Percentiles rank a stretch among this genome's conserved stretches.
These are phyloP conservation scores for Trichophyton benhamiae DNA, from an alignment of 2,329 filamentous ascomycete genomes.

Conservation along the genomic window DNA sequence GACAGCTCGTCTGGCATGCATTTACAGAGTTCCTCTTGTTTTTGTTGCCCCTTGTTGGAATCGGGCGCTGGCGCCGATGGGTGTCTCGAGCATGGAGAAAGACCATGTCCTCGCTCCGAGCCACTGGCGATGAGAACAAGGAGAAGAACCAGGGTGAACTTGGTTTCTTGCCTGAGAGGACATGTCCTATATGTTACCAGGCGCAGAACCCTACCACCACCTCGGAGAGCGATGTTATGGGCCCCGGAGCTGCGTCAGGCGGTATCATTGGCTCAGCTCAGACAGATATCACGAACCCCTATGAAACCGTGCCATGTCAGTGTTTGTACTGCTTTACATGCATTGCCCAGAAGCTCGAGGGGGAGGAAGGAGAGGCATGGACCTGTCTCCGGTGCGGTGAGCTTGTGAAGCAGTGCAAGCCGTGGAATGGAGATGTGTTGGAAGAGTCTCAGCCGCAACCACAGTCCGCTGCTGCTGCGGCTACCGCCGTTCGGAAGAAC, in stretches of 20 bases:
- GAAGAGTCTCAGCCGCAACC: constrained; percentile 22
- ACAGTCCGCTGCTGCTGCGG: constrained; percentile 16
- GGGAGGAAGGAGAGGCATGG: constrained; percentile 91
- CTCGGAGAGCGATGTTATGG: constrained; percentile 64
- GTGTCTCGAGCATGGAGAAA: constrained; percentile 76
- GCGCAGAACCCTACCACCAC: constrained; percentile 67
- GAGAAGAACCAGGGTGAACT: constrained; percentile 57
- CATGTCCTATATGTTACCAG: constrained; percentile 92
- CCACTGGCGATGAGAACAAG: constrained; percentile 39
- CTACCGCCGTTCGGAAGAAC: constrained; percentile 24
- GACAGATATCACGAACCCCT: constrained; percentile 92
- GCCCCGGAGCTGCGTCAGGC: constrained; percentile 48
- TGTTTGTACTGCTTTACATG: constrained; percentile 97
- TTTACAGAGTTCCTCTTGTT: constrained; percentile 98
- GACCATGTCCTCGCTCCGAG: constrained; percentile 52
- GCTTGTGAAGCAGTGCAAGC: constrained; percentile 68
- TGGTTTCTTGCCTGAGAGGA: constrained; percentile 77
- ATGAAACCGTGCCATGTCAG: constrained; percentile 77
- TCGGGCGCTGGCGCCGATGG: constrained; percentile 85
- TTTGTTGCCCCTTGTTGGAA: constrained; percentile 88
- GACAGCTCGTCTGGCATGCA: constrained; percentile 98
- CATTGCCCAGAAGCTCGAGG: constrained; percentile 75
- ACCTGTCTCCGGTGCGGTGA: constrained; percentile 80
- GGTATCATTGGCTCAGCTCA: constrained; percentile 78
- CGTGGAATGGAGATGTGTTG: constrained; percentile 84